These are phyloP conservation scores for Backusella liffmaniae DNA, from an alignment of 192 early-diverging fungal species.

Conservation along the genomic window DNA sequence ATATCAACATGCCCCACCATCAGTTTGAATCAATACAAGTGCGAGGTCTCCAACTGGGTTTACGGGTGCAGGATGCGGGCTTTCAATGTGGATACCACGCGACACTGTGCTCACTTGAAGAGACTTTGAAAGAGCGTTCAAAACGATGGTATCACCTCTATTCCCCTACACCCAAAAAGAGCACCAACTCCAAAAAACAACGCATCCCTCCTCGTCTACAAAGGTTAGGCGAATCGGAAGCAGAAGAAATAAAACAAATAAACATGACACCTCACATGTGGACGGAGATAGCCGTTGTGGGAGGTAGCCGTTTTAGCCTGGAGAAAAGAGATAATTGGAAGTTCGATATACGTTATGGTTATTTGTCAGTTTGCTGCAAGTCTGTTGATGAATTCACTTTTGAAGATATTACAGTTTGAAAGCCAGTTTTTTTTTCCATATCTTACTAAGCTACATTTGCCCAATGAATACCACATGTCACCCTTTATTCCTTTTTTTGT, in stretches of 20 bases:
- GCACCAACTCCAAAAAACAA: background rate
- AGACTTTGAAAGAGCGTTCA: background rate
- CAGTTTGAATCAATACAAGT: constrained; percentile 1
- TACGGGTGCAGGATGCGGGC: constrained; percentile 7
- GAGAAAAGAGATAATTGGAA: constrained; percentile 7
- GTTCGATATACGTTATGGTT: background rate
- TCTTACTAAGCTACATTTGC: background rate
- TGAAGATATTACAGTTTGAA: background rate
- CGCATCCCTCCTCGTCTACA: background rate
- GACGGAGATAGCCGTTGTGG: background rate
- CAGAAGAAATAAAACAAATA: background rate
- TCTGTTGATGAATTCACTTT: constrained; percentile 10
- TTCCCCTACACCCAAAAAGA: background rate
- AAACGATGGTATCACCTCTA: constrained; percentile 14
- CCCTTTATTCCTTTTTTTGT: background rate
- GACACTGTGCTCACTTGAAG: constrained; percentile 12
- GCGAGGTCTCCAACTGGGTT: constrained; percentile 2
- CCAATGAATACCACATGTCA: background rate
- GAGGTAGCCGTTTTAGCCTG: background rate
- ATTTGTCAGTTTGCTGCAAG: background rate
- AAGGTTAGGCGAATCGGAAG: background rate
- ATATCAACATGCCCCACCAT: constrained; percentile 12
- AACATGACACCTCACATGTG: background rate
- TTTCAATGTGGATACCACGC: background rate
- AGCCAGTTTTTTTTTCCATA: background rate